Base-by-base conservation (phyloP, 2,329 filamentous ascomycete genomes). In the Venturia oleaginea region DNA sequence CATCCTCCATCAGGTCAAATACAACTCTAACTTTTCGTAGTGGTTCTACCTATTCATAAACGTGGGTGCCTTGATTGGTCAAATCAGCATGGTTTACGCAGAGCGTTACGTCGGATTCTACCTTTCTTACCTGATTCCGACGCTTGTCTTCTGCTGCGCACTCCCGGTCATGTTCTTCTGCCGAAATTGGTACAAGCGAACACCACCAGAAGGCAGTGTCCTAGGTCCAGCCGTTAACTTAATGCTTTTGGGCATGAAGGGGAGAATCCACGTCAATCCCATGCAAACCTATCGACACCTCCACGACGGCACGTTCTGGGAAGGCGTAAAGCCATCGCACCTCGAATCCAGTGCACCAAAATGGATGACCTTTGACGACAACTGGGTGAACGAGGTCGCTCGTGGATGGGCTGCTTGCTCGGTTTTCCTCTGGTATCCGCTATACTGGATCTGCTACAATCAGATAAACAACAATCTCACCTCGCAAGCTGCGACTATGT, bases 331-430 rank as follows among this genome's bases (percentile, higher is more conserved):
- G 76, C 88, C 88, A 3, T 88, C 85, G 68, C 77, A 77, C 46
- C 77, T 89, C 6, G 76, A 81, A 6, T 72, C 77, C 48, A 74
- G 74, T 0, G 72, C 80, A 67, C 88, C 88, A 0, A 62, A 68
- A 0, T 91, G 88, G 88, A 90, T 90, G 86, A 89, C 84, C 0
- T 92, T 90, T 69, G 88, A 92, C 67, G 89, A 92, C 68, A 84
- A 85, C 66, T 92, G 88, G 88, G 89, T 92, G n/a, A 88, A 91
- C 64, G 88, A 92, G 72, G 85, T 92, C 60, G 81, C 81, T 62
- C 86, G 89, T 75, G 89, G 88, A 67, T 72, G 70, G 64, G 67
- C 60, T 30, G 74, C 74, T 43, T 77, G 74, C 70, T 67, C 68
- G 61, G 73, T 77, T 17, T 76, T 77, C 68, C 69, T 86, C 67